A percentile compares a stretch with the other conserved stretches of the same genome.
These are phyloP conservation scores for Cetradonia linearis DNA, from an alignment of 495 filamentous ascomycete species.

Conservation along the genomic window DNA sequence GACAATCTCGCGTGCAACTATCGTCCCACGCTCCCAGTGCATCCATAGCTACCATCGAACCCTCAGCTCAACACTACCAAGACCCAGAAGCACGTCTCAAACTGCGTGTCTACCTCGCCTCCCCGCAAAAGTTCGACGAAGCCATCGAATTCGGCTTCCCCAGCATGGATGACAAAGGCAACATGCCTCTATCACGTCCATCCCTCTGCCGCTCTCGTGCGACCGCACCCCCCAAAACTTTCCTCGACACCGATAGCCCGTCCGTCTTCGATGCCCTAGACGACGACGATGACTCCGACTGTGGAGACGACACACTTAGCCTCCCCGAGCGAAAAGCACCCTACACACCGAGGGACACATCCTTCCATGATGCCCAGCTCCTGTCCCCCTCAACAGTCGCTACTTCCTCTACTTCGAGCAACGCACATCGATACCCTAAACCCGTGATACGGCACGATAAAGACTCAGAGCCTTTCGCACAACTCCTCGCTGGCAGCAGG, in stretches of 20 bases:
- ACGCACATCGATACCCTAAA: slow-evolving; percentile 12
- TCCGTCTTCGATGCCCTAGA: slow-evolving; percentile 26
- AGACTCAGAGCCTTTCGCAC: slow-evolving; percentile 32
- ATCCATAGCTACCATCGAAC: slow-evolving; percentile 54
- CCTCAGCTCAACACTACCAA: slow-evolving; percentile 71
- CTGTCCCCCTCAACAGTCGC: slow-evolving; percentile 17
- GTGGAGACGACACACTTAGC: slow-evolving; percentile 37
- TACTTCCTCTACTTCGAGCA: slow-evolving; percentile 4
- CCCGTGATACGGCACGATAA: slow-evolving; percentile 10
- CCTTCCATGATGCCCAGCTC: slow-evolving; percentile 22
- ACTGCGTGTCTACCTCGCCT: slow-evolving; percentile 77
- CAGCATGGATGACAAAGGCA: slow-evolving; percentile 40
- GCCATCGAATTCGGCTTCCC: slow-evolving; percentile 90
- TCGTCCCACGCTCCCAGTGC: slow-evolving; percentile 27
- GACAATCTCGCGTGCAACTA: slow-evolving; percentile 27
- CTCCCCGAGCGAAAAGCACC: slow-evolving; percentile 40
- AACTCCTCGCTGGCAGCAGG: slow-evolving; percentile 48
- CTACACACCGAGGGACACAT: slow-evolving; percentile 19
- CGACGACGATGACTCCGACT: slow-evolving; percentile 38
- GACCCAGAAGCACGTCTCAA: slow-evolving; percentile 84
- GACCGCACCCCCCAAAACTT: slow-evolving; percentile 28
- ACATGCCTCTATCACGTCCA: slow-evolving; percentile 19
- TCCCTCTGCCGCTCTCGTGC: slow-evolving; percentile 19
- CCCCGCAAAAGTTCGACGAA: slow-evolving; percentile 92
- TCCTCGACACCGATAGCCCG: slow-evolving; percentile 37